These are phyloP conservation scores for Pseudogymnoascus sp. DNA, from an alignment of 2,329 filamentous ascomycete genomes.

Conservation along the genomic window DNA sequence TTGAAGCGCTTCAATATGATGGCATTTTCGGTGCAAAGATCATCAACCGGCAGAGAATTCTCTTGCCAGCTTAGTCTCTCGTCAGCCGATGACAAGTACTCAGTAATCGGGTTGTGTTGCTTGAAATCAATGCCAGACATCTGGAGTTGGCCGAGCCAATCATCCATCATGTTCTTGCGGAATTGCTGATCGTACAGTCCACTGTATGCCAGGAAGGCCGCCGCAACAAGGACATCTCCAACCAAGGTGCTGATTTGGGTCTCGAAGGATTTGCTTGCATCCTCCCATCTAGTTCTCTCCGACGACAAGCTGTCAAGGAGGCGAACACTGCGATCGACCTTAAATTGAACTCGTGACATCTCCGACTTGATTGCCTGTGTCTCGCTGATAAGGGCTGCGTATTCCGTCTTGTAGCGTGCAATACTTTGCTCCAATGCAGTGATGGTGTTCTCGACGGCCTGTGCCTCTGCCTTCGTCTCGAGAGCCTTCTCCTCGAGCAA, in stretches of 20 bases:
- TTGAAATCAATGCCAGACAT: slow-evolving; percentile 93
- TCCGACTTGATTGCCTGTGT: slow-evolving; percentile 95
- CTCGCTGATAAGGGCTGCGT: slow-evolving; percentile 90
- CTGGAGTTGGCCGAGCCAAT: slow-evolving; percentile 90
- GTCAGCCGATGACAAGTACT: slow-evolving; percentile 94
- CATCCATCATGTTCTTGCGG: slow-evolving; percentile 94
- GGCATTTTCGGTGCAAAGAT: slow-evolving; percentile 96
- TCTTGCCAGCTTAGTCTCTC: slow-evolving; percentile 93
- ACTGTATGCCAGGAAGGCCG: slow-evolving; percentile 92
- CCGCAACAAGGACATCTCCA: slow-evolving; percentile 91
- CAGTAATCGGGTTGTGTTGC: slow-evolving; percentile 85
- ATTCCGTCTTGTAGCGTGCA: slow-evolving; percentile 90
- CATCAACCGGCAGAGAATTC: slow-evolving; percentile 86
- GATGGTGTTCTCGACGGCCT: slow-evolving; percentile 85
- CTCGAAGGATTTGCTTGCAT: slow-evolving; percentile 95
- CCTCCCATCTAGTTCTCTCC: slow-evolving; percentile 89
- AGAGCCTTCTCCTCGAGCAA: slow-evolving; percentile 81
- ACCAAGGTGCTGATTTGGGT: slow-evolving; percentile 95
- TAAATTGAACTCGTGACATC: slow-evolving; percentile 94
- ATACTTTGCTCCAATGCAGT: slow-evolving; percentile 80
- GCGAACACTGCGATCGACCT: slow-evolving; percentile 92
- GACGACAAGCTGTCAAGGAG: slow-evolving; percentile 92
- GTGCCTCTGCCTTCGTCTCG: slow-evolving; percentile 87
- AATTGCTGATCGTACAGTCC: slow-evolving; percentile 98
- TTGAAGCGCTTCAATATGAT: slow-evolving; percentile 98